A percentile compares a stretch with the other conserved stretches of the same genome.
phyloP scores from a whole-genome alignment of 1,284 basidiomycete genomes.

The Fomitopsis betulina region DNA sequence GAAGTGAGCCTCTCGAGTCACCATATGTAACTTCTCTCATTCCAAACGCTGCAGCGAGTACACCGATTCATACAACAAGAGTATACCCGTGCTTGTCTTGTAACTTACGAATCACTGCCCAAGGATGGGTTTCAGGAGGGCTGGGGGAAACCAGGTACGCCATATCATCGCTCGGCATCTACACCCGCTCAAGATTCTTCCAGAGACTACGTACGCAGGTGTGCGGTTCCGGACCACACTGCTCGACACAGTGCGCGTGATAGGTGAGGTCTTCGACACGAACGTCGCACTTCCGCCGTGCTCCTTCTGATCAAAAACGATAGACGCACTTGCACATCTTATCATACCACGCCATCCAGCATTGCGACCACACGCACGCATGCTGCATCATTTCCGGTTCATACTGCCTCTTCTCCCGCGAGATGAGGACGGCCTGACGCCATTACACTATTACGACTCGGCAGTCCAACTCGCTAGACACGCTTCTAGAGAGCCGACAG shows the following conservation, averaged over 20 bases:
- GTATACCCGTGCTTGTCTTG: slow-evolving; percentile 72
- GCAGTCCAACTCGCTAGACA: slow-evolving; percentile 75
- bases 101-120: slow-evolving; percentile 74
- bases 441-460: slow-evolving; percentile 70
- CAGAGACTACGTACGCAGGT: slow-evolving; percentile 56
- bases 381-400: slow-evolving; percentile 71
- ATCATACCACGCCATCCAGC: slow-evolving; percentile 61
- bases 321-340: slow-evolving; percentile 60
- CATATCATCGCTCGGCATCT: background rate
- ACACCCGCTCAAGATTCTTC: background rate
- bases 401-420: slow-evolving; percentile 60
- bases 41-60: slow-evolving; percentile 47
- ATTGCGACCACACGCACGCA: slow-evolving; percentile 60
- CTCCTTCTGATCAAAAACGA: background rate
- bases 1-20: slow-evolving; percentile 41
- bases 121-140: slow-evolving; percentile 70
- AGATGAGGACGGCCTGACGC: slow-evolving; percentile 57
- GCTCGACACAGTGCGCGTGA: slow-evolving; percentile 58
- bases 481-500: slow-evolving; percentile 57
- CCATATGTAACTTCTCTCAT: background rate
- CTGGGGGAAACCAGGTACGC: slow-evolving; percentile 74
- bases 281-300: background rate
- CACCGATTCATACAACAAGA: slow-evolving; percentile 74
- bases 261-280: slow-evolving; percentile 44
- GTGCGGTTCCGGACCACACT: slow-evolving; percentile 60